A percentile compares a stretch with the other conserved stretches of the same genome.
Conservation (phyloP, 352 stramenopile species). For the Phytophthora fragariae region DNA sequence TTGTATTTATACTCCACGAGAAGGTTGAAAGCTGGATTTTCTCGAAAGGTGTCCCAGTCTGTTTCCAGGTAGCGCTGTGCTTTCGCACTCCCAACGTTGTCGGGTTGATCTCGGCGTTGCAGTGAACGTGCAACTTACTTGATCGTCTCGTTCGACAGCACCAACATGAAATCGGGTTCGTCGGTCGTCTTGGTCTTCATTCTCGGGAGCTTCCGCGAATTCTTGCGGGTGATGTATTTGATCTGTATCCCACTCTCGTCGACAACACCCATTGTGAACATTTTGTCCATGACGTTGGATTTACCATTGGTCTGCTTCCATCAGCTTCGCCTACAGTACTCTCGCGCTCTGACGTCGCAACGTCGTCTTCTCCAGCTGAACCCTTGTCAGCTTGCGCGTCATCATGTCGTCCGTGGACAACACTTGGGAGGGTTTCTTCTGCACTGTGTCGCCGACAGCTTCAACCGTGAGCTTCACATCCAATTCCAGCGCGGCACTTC, state of each 20-base stretch:
- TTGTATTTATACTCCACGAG: constrained; percentile 11
- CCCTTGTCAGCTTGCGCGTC: constrained; percentile 1
- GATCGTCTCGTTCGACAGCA: constrained; percentile 19
- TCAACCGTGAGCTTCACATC: constrained; percentile 11
- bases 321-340: background rate
- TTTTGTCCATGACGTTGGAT: constrained; percentile 8
- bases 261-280: constrained; percentile 15
- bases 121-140: constrained; percentile 8
- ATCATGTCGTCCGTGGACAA: constrained; percentile 10
- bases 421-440: background rate
- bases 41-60: constrained; percentile 11
- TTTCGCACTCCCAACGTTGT: constrained; percentile 21
- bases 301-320: background rate
- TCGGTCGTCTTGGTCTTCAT: constrained; percentile 13
- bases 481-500: constrained; percentile 20
- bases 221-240: constrained; percentile 20
- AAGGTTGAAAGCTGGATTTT: constrained; percentile 13
- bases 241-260: constrained; percentile 5
- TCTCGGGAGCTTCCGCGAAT: constrained; percentile 19
- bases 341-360: background rate
- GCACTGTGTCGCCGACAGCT: background rate
- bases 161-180: constrained; percentile 26
- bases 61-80: constrained; percentile 21
- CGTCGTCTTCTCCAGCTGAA: background rate
- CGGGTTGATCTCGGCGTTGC: background rate